phyloP scores from a whole-genome alignment of 1,284 basidiomycete genomes.

The Serendipita sp. region DNA sequence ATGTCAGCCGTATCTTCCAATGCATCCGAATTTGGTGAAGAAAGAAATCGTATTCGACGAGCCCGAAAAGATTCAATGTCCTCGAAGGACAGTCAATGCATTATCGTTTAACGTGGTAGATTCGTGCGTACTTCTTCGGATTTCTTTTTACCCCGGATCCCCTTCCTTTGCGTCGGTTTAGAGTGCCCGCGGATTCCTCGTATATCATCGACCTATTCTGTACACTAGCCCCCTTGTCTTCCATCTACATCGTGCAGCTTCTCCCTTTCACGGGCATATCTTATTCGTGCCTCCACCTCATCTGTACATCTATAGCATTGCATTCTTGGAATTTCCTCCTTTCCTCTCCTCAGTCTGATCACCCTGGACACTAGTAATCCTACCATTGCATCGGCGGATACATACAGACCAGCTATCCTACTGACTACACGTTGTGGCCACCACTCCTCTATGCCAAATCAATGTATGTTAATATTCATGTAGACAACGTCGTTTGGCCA shows the following conservation, averaged over 20 bases:
- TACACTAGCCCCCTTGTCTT: neutral
- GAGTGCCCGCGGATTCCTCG: neutral
- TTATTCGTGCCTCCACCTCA: too few relatives aligned
- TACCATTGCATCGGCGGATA: too few relatives aligned
- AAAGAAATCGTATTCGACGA: slow-evolving; percentile 1
- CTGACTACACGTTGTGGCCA: too few relatives aligned
- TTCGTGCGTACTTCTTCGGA: neutral
- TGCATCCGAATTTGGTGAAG: slow-evolving; percentile 3
- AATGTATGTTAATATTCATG: neutral
- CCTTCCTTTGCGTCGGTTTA: neutral
- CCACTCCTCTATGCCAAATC: neutral
- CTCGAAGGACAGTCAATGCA: slow-evolving; percentile 3
- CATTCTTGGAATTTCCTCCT: too few relatives aligned
- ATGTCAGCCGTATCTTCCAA: neutral
- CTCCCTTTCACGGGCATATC: neutral
- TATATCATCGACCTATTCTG: neutral
- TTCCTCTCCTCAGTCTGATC: too few relatives aligned
- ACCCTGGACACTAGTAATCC: too few relatives aligned
- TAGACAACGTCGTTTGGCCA: neutral
- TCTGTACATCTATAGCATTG: too few relatives aligned
- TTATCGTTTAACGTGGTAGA: neutral
- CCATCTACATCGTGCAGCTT: neutral
- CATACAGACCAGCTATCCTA: too few relatives aligned
- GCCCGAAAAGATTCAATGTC: neutral
- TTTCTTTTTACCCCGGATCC: neutral